Evolutionary conservation across 2,329 filamentous ascomycete genomes (phyloP).

Genomic region (Fusarium lateritium): DNA sequence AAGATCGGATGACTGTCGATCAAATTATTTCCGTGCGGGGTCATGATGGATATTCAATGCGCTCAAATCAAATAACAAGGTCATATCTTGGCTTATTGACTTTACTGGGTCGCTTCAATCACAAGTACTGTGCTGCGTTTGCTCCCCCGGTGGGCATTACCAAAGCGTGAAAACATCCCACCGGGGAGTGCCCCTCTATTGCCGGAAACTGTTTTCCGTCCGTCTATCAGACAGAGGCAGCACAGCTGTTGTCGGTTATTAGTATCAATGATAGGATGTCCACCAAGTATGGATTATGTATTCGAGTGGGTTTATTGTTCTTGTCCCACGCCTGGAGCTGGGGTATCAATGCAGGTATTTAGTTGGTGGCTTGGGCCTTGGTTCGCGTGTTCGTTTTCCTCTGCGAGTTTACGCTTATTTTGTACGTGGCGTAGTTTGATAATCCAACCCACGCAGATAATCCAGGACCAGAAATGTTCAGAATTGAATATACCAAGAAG

Average conservation of each 20-base stretch:
- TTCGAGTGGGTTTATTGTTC: no score
- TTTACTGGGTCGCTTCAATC: neutral
- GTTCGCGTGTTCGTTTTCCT: neutral
- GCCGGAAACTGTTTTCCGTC: no score
- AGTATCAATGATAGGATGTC: no score
- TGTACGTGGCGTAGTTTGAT: no score
- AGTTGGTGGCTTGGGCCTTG: no score
- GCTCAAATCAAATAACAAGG: neutral
- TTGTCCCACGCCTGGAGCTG: no score
- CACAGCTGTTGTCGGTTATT: no score
- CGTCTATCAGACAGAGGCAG: no score
- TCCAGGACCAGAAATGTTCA: neutral
- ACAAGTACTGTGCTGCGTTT: neutral
- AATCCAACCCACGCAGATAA: neutral
- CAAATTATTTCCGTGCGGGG: no score
- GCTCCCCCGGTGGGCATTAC: neutral
- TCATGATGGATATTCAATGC: neutral
- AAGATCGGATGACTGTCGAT: no score
- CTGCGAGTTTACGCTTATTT: neutral
- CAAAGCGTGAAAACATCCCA: neutral
- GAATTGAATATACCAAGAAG: neutral
- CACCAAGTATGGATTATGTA: no score
- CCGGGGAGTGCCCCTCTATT: neutral
- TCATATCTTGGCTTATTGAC: neutral
- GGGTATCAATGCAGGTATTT: no score